These are phyloP conservation scores for Eleusine indica DNA, from an alignment of 176 grass and related monocot genomes.

Conservation along the genomic window DNA sequence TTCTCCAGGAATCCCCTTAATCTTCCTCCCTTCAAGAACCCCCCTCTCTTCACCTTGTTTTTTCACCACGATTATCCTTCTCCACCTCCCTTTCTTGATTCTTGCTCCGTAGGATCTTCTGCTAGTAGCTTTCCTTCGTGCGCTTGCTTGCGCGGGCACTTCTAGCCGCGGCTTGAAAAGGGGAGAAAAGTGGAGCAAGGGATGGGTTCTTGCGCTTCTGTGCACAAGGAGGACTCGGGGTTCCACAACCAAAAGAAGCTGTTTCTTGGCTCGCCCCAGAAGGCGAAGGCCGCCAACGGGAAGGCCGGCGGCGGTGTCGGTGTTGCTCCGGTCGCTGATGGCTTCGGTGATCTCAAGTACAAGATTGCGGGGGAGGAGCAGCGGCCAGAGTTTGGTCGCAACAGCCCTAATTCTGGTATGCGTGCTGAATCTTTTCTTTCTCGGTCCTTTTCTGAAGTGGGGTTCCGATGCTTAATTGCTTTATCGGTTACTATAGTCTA, in stretches of 20 bases:
- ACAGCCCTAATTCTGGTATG: conserved; percentile 68
- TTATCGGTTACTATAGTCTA: conserved; percentile 8
- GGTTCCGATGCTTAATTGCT: conserved; percentile 13
- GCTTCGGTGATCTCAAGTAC: conserved; percentile 42
- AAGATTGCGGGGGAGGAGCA: conserved; percentile 38
- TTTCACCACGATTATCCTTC: background rate
- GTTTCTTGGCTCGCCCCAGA: conserved; percentile 60
- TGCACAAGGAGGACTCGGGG: conserved; percentile 51
- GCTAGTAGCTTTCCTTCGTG: conserved; percentile 23
- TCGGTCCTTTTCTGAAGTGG: conserved; percentile 4
- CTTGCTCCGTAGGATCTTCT: conserved; percentile 24
- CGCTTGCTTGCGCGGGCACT: background rate
- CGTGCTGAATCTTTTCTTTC: conserved; percentile 21
- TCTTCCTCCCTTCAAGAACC: conserved; percentile 25
- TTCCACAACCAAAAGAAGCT: conserved; percentile 55
- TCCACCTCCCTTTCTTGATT: conserved; percentile 19
- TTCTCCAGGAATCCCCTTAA: background rate
- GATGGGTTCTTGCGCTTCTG: conserved; percentile 91
- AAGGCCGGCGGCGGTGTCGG: conserved; percentile 48
- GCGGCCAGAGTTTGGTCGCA: conserved; percentile 28
- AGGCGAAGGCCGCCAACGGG: conserved; percentile 41
- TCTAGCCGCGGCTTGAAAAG: conserved; percentile 20
- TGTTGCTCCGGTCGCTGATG: conserved; percentile 42
- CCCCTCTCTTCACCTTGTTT: conserved; percentile 19
- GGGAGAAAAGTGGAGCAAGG: conserved; percentile 4